phyloP scores from a whole-genome alignment of 805 yeast genomes.

The Yarrowia sp. region DNA sequence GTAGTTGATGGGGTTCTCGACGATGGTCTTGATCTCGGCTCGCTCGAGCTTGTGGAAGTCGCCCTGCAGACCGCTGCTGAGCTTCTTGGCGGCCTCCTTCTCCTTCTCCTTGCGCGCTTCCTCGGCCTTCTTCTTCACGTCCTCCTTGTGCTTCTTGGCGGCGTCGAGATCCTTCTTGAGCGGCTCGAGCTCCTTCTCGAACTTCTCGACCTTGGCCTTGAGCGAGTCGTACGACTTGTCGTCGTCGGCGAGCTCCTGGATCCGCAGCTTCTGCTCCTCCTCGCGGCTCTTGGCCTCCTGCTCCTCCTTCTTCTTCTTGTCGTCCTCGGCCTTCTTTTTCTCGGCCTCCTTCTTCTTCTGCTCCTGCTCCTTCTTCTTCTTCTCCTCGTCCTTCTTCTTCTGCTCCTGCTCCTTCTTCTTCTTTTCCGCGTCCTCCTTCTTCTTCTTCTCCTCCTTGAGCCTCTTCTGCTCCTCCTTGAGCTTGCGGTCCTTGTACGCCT shows the following conservation, averaged over 20 bases:
- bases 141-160: not conserved
- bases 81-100: constrained; percentile 5
- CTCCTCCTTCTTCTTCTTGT: constrained; percentile 10
- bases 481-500: not conserved
- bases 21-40: not conserved
- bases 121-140: constrained; percentile 1
- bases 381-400: constrained; percentile 16
- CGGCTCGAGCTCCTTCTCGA: constrained; percentile 1
- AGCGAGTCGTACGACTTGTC: not conserved
- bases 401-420: not conserved
- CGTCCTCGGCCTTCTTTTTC: not conserved
- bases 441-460: not conserved
- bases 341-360: constrained; percentile 12
- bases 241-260: not conserved
- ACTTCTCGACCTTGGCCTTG: constrained; percentile 10
- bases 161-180: constrained; percentile 11
- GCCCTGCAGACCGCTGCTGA: not conserved
- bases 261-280: constrained; percentile 1
- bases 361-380: constrained; percentile 1
- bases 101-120: constrained; percentile 1
- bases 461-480: not conserved
- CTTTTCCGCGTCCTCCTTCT: constrained; percentile 3
- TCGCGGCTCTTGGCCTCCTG: not conserved
- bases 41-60: constrained; percentile 15
- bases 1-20: constrained; percentile 15